phyloP scores from a whole-genome alignment of 2,329 filamentous ascomycete species.

The Neonectria magnoliae region DNA sequence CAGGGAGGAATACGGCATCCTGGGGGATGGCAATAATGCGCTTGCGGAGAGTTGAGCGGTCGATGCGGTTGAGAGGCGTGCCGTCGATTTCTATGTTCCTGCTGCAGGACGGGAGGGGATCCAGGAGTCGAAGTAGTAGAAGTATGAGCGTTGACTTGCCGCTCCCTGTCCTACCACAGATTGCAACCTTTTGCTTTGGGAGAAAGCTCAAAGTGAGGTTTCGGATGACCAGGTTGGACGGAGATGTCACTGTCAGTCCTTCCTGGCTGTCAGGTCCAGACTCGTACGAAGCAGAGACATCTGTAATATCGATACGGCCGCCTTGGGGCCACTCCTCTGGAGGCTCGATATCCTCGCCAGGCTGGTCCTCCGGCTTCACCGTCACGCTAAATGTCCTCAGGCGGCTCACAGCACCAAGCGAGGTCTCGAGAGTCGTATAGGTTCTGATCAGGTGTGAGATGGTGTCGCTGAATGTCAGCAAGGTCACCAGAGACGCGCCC shows the following conservation, averaged over 20 bases:
- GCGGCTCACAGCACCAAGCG: constrained; percentile 34
- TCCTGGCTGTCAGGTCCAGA: constrained; percentile 9
- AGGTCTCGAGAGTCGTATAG: constrained; percentile 40
- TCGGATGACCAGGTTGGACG: constrained; percentile 37
- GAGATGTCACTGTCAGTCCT: background rate
- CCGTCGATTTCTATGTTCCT: constrained; percentile 56
- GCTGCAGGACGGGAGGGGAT: constrained; percentile 44
- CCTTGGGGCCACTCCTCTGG: constrained; percentile 44
- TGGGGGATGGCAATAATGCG: constrained; percentile 64
- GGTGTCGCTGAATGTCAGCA: constrained; percentile 49
- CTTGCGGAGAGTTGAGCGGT: constrained; percentile 55
- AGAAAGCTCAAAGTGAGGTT: constrained; percentile 43
- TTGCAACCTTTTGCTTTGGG: constrained; percentile 47
- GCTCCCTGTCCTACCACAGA: constrained; percentile 52
- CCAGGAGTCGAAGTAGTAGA: constrained; percentile 53
- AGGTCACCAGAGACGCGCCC: constrained; percentile 51
- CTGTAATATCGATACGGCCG: constrained; percentile 44
- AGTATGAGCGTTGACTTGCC: constrained; percentile 57
- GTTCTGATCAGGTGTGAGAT: constrained; percentile 38
- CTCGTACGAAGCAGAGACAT: constrained; percentile 49
- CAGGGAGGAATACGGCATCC: constrained; percentile 62
- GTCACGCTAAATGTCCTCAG: constrained; percentile 40
- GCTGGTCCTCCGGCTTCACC: constrained; percentile 37
- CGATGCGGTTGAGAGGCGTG: constrained; percentile 48
- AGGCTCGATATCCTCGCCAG: constrained; percentile 32